phyloP scores from a whole-genome alignment of 306 rosid species.

The Alnus glutinosa region DNA sequence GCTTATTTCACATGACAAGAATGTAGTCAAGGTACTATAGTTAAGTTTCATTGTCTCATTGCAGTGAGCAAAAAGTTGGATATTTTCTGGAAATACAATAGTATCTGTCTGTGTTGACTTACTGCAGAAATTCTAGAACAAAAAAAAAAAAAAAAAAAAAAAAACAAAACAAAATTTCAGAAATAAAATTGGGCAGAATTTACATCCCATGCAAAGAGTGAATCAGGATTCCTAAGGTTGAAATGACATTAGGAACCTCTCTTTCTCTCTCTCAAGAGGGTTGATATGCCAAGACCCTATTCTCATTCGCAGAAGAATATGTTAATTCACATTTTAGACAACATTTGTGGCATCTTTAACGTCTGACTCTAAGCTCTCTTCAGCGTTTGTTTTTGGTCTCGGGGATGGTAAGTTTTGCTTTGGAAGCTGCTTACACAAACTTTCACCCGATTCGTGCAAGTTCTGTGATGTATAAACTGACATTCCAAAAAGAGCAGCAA shows the following conservation, averaged over 20 bases:
- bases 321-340: slow-evolving; percentile 25
- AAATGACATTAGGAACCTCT: background rate
- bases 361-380: slow-evolving; percentile 22
- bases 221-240: background rate
- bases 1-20: background rate
- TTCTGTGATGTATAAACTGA: slow-evolving; percentile 46
- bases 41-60: background rate
- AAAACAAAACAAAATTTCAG: background rate
- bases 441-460: slow-evolving; percentile 32
- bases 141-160: background rate
- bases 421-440: slow-evolving; percentile 27
- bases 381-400: slow-evolving; percentile 27
- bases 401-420: slow-evolving; percentile 26
- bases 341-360: slow-evolving; percentile 19
- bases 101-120: background rate
- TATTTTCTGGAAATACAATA: background rate
- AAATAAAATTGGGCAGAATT: background rate
- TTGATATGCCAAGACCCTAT: background rate
- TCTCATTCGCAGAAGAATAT: background rate
- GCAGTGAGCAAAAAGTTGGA: background rate
- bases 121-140: background rate
- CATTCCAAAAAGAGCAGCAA: slow-evolving; percentile 53
- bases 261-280: background rate
- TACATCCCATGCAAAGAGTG: background rate
- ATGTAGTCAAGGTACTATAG: background rate